Conservation (phyloP, 2,329 filamentous ascomycete species). For the Paracorniculantispora psalliotae region DNA sequence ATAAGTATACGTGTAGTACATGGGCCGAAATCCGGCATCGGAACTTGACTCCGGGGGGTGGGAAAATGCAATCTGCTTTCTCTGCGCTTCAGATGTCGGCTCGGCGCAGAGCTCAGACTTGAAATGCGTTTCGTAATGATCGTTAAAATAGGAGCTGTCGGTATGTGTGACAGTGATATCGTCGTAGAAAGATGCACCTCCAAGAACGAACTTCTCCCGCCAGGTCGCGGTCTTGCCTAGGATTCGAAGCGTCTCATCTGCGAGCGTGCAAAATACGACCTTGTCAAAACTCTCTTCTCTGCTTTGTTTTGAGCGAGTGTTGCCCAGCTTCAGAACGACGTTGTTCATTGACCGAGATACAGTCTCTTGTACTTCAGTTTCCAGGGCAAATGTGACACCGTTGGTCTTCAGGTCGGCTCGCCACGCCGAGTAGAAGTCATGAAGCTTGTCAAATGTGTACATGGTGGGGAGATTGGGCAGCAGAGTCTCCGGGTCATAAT, state of each 20-base stretch:
- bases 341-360: slow-evolving; percentile 45
- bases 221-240: slow-evolving; percentile 53
- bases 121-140: slow-evolving; percentile 62
- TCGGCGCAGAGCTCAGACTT: slow-evolving; percentile 45
- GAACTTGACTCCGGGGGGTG: slow-evolving; percentile 39
- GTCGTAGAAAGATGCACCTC: slow-evolving; percentile 64
- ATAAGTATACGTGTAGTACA: slow-evolving; percentile 63
- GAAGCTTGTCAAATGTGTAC: slow-evolving; percentile 61
- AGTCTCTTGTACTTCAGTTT: slow-evolving; percentile 51
- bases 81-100: slow-evolving; percentile 36
- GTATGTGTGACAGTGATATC: slow-evolving; percentile 67
- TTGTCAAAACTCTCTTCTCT: slow-evolving; percentile 56
- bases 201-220: slow-evolving; percentile 62
- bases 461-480: slow-evolving; percentile 58
- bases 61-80: slow-evolving; percentile 35
- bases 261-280: slow-evolving; percentile 59
- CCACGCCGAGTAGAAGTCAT: slow-evolving; percentile 58
- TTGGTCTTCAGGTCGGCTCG: slow-evolving; percentile 45
- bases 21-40: slow-evolving; percentile 55
- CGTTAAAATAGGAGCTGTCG: slow-evolving; percentile 60
- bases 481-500: slow-evolving; percentile 50
- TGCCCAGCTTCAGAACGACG: slow-evolving; percentile 50
- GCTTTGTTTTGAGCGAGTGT: slow-evolving; percentile 45
- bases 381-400: slow-evolving; percentile 52
- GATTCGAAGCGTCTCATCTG: slow-evolving; percentile 59